Base-by-base conservation (phyloP, 2,329 filamentous ascomycete genomes). In the Paracoccidioides lutzii region DNA sequence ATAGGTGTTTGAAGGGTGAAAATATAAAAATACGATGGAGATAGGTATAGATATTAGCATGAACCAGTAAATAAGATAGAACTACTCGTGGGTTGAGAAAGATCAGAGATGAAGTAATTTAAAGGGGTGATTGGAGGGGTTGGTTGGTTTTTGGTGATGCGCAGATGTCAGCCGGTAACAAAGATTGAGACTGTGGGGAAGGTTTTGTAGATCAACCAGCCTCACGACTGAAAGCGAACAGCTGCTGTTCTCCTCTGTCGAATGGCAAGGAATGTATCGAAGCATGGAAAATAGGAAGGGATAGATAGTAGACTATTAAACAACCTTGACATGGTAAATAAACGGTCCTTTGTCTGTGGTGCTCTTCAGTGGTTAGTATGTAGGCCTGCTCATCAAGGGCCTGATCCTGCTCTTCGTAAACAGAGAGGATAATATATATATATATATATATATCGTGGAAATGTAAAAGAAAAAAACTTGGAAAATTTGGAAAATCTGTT, bases 81-180 rank as follows among this genome's bases (percentile, higher is more conserved):
- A 54, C 14, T 15, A 40, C 12, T 30, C n/a, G 52, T 48, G 52
- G 46, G 52, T 48, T 46, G 43, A 32, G 28, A 45, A 54, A 54
- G 52, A 54, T 54, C 52, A 54, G 52, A 46, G 42, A 32, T 35
- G 22, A 3, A 40, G n/a, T 14, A 33, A 37, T 54, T 46, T 54
- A 3, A 14, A 33, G 43, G 12, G n/a, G 30, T 30, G 3, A 30
- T 45, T 40, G 14, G 41, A 6, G 28, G 52, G 35, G 33, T 4
- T 10, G 14, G 38, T 35, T 41, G 38, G 33, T 9, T 22, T 22
- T 22, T 22, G 22, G 28, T 33, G 43, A 33, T 46, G 44, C 30
- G 8, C 22, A 22, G 44, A 33, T n/a, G 14, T 12, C n/a, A n/a
- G n/a, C n/a, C n/a, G n/a, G n/a, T n/a, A n/a, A n/a, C n/a, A n/a